Conservation (phyloP, 805 yeast genomes). For the Starmera pachycereana region DNA sequence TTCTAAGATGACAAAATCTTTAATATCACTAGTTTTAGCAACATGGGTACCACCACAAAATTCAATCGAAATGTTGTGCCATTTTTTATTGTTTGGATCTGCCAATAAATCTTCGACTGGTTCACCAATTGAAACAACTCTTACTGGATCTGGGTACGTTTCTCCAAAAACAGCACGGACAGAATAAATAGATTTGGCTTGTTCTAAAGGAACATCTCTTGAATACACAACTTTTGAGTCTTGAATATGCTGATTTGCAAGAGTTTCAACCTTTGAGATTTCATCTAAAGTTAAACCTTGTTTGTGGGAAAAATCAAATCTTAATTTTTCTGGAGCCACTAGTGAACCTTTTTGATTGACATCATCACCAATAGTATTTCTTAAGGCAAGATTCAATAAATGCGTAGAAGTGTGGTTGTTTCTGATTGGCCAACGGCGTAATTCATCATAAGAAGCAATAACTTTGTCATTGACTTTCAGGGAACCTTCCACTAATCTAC, state of each 20-base stretch:
- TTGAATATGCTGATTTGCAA: slow-evolving; percentile 63
- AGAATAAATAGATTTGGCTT: slow-evolving; percentile 69
- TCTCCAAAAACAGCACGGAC: slow-evolving; percentile 98
- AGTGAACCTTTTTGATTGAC: slow-evolving; percentile 96
- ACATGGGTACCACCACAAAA: slow-evolving; percentile 99
- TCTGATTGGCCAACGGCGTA: slow-evolving; percentile 92
- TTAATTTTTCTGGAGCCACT: slow-evolving; percentile 88
- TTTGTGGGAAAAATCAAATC: slow-evolving; percentile 95
- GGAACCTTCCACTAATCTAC: slow-evolving; percentile 68
- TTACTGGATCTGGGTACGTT: slow-evolving; percentile 97
- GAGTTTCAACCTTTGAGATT: slow-evolving; percentile 62
- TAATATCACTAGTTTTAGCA: slow-evolving; percentile 83
- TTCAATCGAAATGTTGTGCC: slow-evolving; percentile 78
- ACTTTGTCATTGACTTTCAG: slow-evolving; percentile 59
- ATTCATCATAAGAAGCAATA: slow-evolving; percentile 83
- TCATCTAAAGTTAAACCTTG: slow-evolving; percentile 68
- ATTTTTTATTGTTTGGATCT: slow-evolving; percentile 60
- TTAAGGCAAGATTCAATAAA: slow-evolving; percentile 78
- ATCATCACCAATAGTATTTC: slow-evolving; percentile 76
- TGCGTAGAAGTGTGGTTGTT: slow-evolving; percentile 99
- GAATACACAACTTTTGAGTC: slow-evolving; percentile 66
- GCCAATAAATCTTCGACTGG: slow-evolving; percentile 74
- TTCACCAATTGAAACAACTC: slow-evolving; percentile 93
- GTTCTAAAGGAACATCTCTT: slow-evolving; percentile 66
- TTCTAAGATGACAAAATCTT: slow-evolving; percentile 80